phyloP scores from a whole-genome alignment of 495 filamentous ascomycete species.

The Daldinia loculata region DNA sequence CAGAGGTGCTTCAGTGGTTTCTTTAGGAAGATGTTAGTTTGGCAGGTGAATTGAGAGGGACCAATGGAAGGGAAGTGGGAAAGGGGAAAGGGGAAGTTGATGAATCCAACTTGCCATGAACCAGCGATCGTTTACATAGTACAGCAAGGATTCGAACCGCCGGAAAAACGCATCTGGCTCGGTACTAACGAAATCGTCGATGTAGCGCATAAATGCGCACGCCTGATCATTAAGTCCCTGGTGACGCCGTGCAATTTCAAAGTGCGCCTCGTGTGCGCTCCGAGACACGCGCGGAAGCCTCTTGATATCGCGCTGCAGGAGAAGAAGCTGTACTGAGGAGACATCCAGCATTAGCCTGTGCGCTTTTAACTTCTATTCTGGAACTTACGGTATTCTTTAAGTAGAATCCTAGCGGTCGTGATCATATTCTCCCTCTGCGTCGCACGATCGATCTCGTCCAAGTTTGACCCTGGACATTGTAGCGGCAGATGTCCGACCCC shows the following conservation, averaged over 20 bases:
- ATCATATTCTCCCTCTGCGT: constrained; percentile 24
- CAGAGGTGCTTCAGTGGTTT: constrained; percentile 8
- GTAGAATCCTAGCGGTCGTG: neutral
- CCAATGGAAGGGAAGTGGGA: neutral
- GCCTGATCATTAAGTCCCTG: constrained; percentile 17
- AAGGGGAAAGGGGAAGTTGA: neutral
- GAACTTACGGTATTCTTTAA: constrained; percentile 19
- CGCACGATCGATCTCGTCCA: neutral
- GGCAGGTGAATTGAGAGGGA: neutral
- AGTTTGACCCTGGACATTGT: neutral
- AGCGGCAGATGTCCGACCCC: constrained; percentile 17
- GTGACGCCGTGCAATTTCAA: neutral
- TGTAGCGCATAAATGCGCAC: constrained; percentile 27
- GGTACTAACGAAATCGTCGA: constrained; percentile 23
- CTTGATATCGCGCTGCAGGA: constrained; percentile 1
- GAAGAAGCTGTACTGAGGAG: constrained; percentile 6
- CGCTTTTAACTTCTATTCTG: neutral
- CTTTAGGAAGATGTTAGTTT: constrained; percentile 4
- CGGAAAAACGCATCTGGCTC: constrained; percentile 16
- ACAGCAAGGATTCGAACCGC: constrained; percentile 16
- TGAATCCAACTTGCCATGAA: constrained; percentile 3
- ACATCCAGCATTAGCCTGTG: neutral
- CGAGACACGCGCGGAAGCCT: constrained; percentile 16
- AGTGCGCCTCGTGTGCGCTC: constrained; percentile 20
- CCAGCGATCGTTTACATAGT: neutral